Evolutionary conservation across 495 filamentous ascomycete genomes (phyloP).

Genomic region (Neurospora pannonica): DNA sequence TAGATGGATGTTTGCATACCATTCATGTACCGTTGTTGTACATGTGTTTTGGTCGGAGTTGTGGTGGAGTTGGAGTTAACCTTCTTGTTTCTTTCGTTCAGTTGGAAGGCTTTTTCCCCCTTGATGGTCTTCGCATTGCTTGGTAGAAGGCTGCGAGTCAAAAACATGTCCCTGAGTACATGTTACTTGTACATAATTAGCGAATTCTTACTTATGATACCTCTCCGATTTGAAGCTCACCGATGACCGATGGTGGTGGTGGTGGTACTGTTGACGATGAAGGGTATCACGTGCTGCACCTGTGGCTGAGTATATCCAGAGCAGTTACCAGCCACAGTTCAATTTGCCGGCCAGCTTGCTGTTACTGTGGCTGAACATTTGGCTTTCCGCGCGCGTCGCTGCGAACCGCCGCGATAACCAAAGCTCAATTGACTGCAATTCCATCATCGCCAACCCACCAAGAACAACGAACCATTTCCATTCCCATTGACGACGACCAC

Average conservation of each 20-base stretch:
- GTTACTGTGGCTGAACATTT: background rate
- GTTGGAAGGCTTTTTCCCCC: background rate
- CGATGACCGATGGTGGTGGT: background rate
- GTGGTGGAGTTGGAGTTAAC: background rate
- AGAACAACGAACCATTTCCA: background rate
- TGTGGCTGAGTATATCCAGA: background rate
- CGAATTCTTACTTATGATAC: background rate
- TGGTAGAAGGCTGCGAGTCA: background rate
- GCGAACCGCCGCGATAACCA: background rate
- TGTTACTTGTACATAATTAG: background rate
- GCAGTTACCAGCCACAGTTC: background rate
- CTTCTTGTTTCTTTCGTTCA: background rate
- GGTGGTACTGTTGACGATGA: background rate
- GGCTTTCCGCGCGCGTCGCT: background rate
- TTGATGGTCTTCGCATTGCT: background rate
- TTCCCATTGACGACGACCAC: background rate
- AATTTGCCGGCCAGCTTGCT: background rate
- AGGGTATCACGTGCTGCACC: background rate
- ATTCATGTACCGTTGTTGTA: background rate
- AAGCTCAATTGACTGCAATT: background rate
- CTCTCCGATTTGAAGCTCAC: background rate
- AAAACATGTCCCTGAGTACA: background rate
- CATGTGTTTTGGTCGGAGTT: background rate
- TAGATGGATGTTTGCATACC: background rate
- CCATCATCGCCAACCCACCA: background rate